phyloP scores from a whole-genome alignment of 2,329 filamentous ascomycete genomes.

The Thielaviopsis populi region DNA sequence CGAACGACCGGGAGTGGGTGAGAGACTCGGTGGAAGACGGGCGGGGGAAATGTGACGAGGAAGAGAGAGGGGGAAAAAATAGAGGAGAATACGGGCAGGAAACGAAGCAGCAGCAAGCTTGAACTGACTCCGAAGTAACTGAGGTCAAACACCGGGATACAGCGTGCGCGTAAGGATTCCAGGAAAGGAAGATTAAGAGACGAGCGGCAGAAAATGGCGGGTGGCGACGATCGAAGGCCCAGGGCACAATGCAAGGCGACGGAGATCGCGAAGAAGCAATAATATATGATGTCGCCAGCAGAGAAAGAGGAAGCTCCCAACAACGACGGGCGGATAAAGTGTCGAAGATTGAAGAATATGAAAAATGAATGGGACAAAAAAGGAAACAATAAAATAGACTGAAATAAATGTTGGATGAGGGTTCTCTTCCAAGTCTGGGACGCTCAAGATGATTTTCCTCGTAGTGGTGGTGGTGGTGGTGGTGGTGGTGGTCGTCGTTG shows the following conservation, averaged over 20 bases:
- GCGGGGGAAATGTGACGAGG: not conserved
- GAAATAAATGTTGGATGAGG: not conserved
- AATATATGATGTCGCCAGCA: not conserved
- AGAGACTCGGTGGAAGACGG: not conserved
- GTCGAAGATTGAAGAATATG: not conserved
- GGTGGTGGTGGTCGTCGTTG: no score
- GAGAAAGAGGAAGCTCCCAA: not conserved
- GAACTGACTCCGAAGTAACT: not conserved
- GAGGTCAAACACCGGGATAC: not conserved
- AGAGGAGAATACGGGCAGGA: not conserved
- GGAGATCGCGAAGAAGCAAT: not conserved
- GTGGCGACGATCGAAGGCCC: not conserved
- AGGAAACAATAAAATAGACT: not conserved
- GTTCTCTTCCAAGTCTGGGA: not conserved
- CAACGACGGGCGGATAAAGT: not conserved
- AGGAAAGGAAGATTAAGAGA: not conserved
- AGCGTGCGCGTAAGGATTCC: not conserved
- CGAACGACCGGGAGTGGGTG: not conserved
- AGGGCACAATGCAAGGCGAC: not conserved
- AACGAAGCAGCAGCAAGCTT: not conserved
- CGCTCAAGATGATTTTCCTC: not conserved
- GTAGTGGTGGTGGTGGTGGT: no score
- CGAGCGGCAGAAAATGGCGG: not conserved
- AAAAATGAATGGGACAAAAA: not conserved
- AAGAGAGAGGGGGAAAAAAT: not conserved